Conservation (phyloP, 306 rosid species). For the Sindora glabra region DNA sequence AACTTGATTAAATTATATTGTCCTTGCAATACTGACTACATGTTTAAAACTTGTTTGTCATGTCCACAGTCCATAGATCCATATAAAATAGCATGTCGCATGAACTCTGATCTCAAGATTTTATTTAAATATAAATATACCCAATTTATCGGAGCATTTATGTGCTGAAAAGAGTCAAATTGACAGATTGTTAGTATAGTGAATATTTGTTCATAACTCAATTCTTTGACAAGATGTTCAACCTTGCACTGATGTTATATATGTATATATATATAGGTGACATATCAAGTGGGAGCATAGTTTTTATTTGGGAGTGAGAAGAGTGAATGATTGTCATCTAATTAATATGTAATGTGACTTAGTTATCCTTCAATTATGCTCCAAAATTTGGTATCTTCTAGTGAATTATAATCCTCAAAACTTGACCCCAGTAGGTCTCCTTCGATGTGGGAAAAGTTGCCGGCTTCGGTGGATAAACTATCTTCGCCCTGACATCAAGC, state of each 20-base stretch:
- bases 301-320: too few relatives aligned
- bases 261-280: too few relatives aligned
- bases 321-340: too few relatives aligned
- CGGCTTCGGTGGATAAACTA: constrained; percentile 57
- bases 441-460: constrained; percentile 53
- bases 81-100: background rate
- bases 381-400: background rate
- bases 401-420: background rate
- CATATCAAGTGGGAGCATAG: too few relatives aligned
- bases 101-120: background rate
- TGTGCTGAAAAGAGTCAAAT: background rate
- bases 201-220: background rate
- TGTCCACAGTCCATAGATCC: too few relatives aligned
- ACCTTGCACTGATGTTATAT: too few relatives aligned
- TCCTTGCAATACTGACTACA: background rate
- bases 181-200: background rate
- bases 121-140: too few relatives aligned
- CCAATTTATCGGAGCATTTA: too few relatives aligned
- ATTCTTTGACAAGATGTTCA: background rate
- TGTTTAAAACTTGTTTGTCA: background rate
- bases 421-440: constrained; percentile 27
- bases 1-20: background rate
- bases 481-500: constrained; percentile 58
- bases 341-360: too few relatives aligned
- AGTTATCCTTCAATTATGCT: too few relatives aligned